Conservation (phyloP, 768 basidiomycete genomes). For the Artomyces pyxidatus region DNA sequence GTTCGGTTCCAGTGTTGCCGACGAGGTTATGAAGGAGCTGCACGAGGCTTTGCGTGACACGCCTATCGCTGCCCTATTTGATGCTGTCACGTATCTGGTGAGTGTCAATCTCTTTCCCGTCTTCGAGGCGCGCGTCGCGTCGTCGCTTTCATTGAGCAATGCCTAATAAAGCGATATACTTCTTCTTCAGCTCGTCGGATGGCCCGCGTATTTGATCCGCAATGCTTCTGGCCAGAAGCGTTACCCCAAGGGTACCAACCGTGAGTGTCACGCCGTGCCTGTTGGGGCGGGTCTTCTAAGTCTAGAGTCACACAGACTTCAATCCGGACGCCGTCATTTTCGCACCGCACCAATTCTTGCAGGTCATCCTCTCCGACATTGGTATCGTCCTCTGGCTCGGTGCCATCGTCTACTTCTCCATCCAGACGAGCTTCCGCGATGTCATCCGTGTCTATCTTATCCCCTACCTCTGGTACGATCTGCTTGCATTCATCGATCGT, state of each 20-base stretch:
- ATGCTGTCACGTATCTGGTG: slow-evolving; percentile 53
- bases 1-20: slow-evolving; percentile 53
- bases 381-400: slow-evolving; percentile 72
- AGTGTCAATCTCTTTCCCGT: slow-evolving; percentile 15
- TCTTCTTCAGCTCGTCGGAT: slow-evolving; percentile 57
- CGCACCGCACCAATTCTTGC: slow-evolving; percentile 64
- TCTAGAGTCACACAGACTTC: slow-evolving; percentile 47
- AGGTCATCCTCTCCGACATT: slow-evolving; percentile 76
- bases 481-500: neutral
- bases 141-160: too few relatives aligned
- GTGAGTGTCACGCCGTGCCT: slow-evolving; percentile 34
- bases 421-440: slow-evolving; percentile 55
- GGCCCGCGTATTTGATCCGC: slow-evolving; percentile 72
- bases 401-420: slow-evolving; percentile 45
- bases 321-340: slow-evolving; percentile 74
- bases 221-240: slow-evolving; percentile 83
- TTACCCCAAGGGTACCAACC: slow-evolving; percentile 76
- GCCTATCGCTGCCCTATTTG: slow-evolving; percentile 60
- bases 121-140: too few relatives aligned
- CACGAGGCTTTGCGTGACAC: slow-evolving; percentile 89
- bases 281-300: neutral
- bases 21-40: slow-evolving; percentile 63
- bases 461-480: slow-evolving; percentile 73
- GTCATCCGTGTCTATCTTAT: slow-evolving; percentile 77
- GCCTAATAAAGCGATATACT: too few relatives aligned